Percentiles rank a stretch among this genome's conserved stretches.
phyloP scores from a whole-genome alignment of 768 basidiomycete species.

The Amylocystis lapponica region DNA sequence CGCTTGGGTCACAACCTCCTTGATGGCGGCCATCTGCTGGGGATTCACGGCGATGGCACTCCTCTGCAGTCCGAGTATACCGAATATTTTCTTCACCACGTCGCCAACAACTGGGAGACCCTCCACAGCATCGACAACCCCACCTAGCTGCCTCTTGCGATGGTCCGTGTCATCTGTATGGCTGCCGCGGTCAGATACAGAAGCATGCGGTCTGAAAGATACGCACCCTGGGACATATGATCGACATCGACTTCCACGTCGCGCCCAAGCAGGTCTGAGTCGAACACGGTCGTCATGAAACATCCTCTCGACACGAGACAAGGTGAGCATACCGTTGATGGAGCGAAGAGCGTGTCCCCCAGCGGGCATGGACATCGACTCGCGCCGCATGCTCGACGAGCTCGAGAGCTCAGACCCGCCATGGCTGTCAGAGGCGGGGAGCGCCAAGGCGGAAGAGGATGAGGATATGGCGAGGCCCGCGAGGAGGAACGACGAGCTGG shows the following conservation, averaged over 20 bases:
- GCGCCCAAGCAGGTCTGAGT: not conserved
- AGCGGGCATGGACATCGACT: not conserved
- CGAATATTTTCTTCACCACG: no score
- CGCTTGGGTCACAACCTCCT: not conserved
- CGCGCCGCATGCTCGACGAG: conserved; percentile 4
- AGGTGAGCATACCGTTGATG: not conserved
- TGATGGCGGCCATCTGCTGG: not conserved
- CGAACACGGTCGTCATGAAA: not conserved
- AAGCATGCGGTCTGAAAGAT: not conserved
- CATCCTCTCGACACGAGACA: no score
- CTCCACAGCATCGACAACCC: no score
- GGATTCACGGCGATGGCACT: not conserved
- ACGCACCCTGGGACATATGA: not conserved
- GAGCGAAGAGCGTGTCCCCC: not conserved
- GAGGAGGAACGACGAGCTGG: conserved; percentile 29
- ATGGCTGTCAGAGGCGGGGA: conserved; percentile 17
- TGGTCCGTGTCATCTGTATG: not conserved
- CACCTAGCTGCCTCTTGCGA: no score
- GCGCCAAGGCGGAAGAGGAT: conserved; percentile 24
- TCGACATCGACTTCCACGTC: not conserved
- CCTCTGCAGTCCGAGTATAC: no score
- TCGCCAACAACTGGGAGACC: no score
- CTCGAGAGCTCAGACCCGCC: conserved; percentile 2
- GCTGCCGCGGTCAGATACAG: not conserved
- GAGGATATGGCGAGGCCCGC: conserved; percentile 26